Evolutionary conservation across 768 basidiomycete species (phyloP), one percentile per base, ranked within the genome.

Genomic region (Pulveroboletus sp.): DNA sequence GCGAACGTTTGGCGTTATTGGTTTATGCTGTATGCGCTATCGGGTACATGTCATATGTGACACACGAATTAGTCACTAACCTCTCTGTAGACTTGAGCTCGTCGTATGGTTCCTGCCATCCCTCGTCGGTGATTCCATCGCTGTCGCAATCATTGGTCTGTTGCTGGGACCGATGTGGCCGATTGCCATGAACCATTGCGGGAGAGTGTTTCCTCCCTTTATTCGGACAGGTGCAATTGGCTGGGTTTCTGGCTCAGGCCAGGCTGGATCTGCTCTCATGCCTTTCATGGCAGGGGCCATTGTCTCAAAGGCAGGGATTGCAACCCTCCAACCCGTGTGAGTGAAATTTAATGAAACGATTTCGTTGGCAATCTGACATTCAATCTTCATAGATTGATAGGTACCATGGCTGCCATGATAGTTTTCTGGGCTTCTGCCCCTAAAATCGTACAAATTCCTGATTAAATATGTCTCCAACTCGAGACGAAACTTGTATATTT

Each of bases 91-190:
- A 4, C 72, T 90, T 17, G 80, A 88, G 59, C 58, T 89, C 24
- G 58, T 84, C 7, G 69, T 90, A 34, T 90, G 87, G 87, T 72
- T 84, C 24, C 77, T 82, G 0, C 83, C 82, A 20, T 83, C 80
- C 6, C 69, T 89, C 14, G 69, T 87, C 9, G 84, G 78, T 4
- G 75, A 79, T 55, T 86, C 79, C 3, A 72, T 88, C 4, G 79
- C 83, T 0, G 74, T 87, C 20, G 75, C 84, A 2, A 55, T 87
- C 40, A 67, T 87, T 14, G 88, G 87, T 14, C 40, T 88, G 9
- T 65, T 88, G 20, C 70, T 90, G n/a, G 88, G 86, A 1, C 87
- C 86, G 4, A 79, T 89, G 70, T 89, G 84, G 59, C 85, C 85
- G 2, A 78, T 87, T 37, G 50, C 69, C 14, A 61, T 70, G 44